Evolutionary conservation across 805 yeast genomes (phyloP), one percentile per base, ranked within the genome.

Genomic region (Metschnikowia vanudenii): DNA sequence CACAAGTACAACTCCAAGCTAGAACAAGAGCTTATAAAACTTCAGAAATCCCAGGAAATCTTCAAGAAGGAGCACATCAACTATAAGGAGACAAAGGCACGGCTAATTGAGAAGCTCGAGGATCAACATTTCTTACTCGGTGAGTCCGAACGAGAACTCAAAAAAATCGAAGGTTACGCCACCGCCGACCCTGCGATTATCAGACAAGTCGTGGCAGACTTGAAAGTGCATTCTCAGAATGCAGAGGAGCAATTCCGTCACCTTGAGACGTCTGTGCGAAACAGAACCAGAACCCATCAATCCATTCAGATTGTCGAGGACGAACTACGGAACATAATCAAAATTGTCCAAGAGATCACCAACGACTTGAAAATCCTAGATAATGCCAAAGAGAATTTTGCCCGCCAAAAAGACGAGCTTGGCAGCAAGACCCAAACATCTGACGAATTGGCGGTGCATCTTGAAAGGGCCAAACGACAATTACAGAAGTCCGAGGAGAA

Each of bases 71-170:
- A 84, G 52, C 88, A 85, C 59, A 71, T 75, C 19, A 76, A 73
- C 37, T 87, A 87, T 64, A 84, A 81, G 63, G 65, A 73, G 14
- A 82, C 82, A 41, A 88, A 87, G 60, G 65, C 71, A n/a, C 64
- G 76, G 34, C 61, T 85, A 44, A 72, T 82, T 14, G 77, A 78
- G 39, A 77, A 79, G 45, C 62, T 85, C 8, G 88, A 86, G 53
- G 82, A 81, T 49, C 75, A 77, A 45, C 80, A 78, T 47, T 81
- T 78, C 46, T 63, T 81, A 36, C 67, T 81, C 14, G 64, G 78
- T 12, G 88, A 84, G 46, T 61, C 80, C 2, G 78, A 75, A 43
- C 77, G 79, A 40, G 84, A 81, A 42, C 63, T 81, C 18, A 88
- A 82, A 30, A 79, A 78, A 50, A 67, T 87, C 43, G 74, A 77